Percentiles rank a stretch among this genome's conserved stretches.
phyloP scores from a whole-genome alignment of 805 yeast genomes.

The Candida methanosorbosa region DNA sequence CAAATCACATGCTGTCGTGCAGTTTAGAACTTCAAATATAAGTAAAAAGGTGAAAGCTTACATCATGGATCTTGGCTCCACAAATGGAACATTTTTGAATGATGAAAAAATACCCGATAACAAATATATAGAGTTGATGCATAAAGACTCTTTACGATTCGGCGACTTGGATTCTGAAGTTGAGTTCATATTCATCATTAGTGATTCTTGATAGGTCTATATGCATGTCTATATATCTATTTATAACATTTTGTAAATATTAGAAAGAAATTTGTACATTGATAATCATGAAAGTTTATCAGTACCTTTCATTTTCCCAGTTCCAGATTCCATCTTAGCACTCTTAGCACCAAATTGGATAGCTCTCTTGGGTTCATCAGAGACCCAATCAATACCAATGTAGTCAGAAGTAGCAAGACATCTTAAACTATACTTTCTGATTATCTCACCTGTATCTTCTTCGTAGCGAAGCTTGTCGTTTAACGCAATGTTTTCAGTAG shows the following conservation, averaged over 20 bases:
- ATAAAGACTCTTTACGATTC: constrained; percentile 15
- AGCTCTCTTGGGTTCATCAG: constrained; percentile 80
- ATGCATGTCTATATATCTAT: too few relatives aligned
- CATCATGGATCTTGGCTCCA: constrained; percentile 19
- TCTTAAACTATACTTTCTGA: constrained; percentile 50
- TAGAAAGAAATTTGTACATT: too few relatives aligned
- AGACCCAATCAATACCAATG: constrained; percentile 37
- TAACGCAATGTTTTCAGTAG: constrained; percentile 40
- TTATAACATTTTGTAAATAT: too few relatives aligned
- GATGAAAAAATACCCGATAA: constrained; percentile 16
- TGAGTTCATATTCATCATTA: constrained; percentile 15
- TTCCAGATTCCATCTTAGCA: constrained; percentile 84
- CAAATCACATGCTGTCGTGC: constrained; percentile 20
- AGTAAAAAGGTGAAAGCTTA: constrained; percentile 6
- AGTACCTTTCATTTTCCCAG: constrained; percentile 71
- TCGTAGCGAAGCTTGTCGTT: constrained; percentile 30
- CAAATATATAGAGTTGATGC: constrained; percentile 16
- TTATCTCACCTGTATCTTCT: constrained; percentile 25
- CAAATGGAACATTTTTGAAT: constrained; percentile 22
- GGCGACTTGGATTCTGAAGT: constrained; percentile 16
- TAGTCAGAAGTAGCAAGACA: constrained; percentile 37
- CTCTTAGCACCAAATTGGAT: constrained; percentile 94
- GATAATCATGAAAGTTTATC: constrained; percentile 26
- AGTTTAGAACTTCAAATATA: constrained; percentile 12
- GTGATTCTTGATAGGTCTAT: too few relatives aligned